Percentiles rank a stretch among this genome's conserved stretches.
These are phyloP conservation scores for Crithidia mellificae DNA, from an alignment of 208 protist species.

Conservation along the genomic window DNA sequence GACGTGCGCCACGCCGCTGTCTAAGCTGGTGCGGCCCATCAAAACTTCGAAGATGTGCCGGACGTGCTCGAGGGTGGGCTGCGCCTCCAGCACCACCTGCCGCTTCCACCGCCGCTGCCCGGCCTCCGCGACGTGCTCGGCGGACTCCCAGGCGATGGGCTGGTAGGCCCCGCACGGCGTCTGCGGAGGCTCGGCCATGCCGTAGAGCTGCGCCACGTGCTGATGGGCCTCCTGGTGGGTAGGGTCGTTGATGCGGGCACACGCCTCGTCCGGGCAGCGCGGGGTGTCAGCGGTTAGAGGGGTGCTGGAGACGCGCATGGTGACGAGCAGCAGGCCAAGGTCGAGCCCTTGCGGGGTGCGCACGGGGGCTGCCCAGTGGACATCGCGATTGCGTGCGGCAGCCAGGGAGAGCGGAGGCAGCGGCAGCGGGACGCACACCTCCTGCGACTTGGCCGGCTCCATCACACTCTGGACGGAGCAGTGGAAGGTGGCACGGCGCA, in stretches of 20 bases:
- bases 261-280: slow-evolving; percentile 42
- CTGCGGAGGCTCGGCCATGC: slow-evolving; percentile 39
- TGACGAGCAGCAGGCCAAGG: slow-evolving; percentile 65
- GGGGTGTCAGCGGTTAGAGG: slow-evolving; percentile 59
- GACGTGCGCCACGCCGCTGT: slow-evolving; percentile 52
- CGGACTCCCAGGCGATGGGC: slow-evolving; percentile 77
- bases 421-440: slow-evolving; percentile 61
- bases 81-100: slow-evolving; percentile 57
- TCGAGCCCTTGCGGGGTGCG: slow-evolving; percentile 60
- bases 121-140: slow-evolving; percentile 57
- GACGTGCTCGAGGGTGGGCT: slow-evolving; percentile 72
- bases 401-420: slow-evolving; percentile 50
- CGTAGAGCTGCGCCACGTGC: slow-evolving; percentile 70
- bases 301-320: slow-evolving; percentile 57
- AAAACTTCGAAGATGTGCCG: slow-evolving; percentile 86
- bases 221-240: slow-evolving; percentile 70
- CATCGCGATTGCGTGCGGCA: slow-evolving; percentile 68
- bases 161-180: slow-evolving; percentile 65
- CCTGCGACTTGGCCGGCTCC: slow-evolving; percentile 42
- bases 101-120: slow-evolving; percentile 63
- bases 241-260: slow-evolving; percentile 77
- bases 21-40: slow-evolving; percentile 53
- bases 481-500: slow-evolving; percentile 49
- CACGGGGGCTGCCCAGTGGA: slow-evolving; percentile 71
- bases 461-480: slow-evolving; percentile 69